Percentiles rank a stretch among this genome's conserved stretches.
Evolutionary conservation across 2,329 filamentous ascomycete species (phyloP).

Genomic region (Pseudopithomyces maydicus): DNA sequence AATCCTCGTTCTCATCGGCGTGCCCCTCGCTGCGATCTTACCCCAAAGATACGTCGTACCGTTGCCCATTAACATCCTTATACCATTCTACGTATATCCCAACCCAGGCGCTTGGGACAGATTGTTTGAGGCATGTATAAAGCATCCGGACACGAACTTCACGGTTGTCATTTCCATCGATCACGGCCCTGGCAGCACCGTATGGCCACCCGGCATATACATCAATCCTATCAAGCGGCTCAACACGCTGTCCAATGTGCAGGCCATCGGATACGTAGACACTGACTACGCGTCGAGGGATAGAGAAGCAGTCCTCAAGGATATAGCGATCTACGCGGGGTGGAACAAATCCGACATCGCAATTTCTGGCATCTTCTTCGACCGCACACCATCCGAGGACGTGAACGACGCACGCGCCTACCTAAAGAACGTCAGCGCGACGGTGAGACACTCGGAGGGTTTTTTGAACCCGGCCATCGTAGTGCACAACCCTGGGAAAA

Average conservation of each 20-base stretch:
- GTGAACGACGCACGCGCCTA: constrained; percentile 17
- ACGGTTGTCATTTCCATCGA: constrained; percentile 57
- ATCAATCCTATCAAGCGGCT: constrained; percentile 49
- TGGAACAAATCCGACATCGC: constrained; percentile 49
- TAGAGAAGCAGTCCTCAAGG: constrained; percentile 29
- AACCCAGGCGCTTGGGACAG: constrained; percentile 45
- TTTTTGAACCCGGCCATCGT: constrained; percentile 23
- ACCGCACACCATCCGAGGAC: constrained; percentile 49
- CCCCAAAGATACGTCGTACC: constrained; percentile 26
- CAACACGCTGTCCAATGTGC: constrained; percentile 51
- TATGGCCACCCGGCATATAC: constrained; percentile 50
- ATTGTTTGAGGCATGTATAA: constrained; percentile 22
- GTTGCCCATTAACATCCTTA: constrained; percentile 44
- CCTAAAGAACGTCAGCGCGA: constrained; percentile 26
- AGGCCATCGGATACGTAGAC: constrained; percentile 57
- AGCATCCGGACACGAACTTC: constrained; percentile 51
- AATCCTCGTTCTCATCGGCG: constrained; percentile 20
- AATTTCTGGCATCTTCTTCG: constrained; percentile 57
- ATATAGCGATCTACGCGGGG: constrained; percentile 54
- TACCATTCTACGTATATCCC: constrained; percentile 57
- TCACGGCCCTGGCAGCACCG: constrained; percentile 48
- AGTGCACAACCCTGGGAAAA: constrained; percentile 25
- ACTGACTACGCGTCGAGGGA: constrained; percentile 47
- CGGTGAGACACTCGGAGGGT: constrained; percentile 21
- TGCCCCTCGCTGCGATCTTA: constrained; percentile 27